Evolutionary conservation across 495 filamentous ascomycete genomes (phyloP).

Genomic region (Cenococcum geophilum): DNA sequence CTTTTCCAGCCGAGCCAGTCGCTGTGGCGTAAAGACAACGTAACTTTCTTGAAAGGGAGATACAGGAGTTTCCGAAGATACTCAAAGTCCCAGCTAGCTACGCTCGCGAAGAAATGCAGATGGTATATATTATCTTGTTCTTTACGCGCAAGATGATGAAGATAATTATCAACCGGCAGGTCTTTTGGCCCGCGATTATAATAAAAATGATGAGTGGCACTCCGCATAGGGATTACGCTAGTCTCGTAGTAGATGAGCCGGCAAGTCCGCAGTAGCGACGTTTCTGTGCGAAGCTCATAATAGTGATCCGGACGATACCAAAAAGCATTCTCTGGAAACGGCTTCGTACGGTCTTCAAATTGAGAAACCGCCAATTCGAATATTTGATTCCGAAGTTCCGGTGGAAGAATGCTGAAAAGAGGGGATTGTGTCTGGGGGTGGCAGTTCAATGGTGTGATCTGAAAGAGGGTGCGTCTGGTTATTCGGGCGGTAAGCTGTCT

Average conservation of each 20-base stretch:
- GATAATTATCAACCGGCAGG: background rate
- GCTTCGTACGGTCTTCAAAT: conserved; percentile 15
- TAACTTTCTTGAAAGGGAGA: background rate
- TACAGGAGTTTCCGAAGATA: background rate
- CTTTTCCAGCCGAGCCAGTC: background rate
- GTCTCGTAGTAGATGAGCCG: conserved; percentile 26
- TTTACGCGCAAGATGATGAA: background rate
- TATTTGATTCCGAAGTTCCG: conserved; percentile 26
- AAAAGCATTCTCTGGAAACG: background rate
- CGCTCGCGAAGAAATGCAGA: background rate
- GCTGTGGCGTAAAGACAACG: background rate
- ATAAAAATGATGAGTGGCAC: conserved; percentile 18
- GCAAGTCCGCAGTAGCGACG: conserved; percentile 21
- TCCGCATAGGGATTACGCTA: conserved; percentile 11
- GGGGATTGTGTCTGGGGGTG: conserved; percentile 22
- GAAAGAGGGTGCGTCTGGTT: conserved; percentile 2
- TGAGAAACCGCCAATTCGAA: conserved; percentile 22
- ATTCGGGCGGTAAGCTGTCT: background rate
- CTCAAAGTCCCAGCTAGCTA: background rate
- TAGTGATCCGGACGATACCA: conserved; percentile 20
- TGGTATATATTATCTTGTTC: conserved; percentile 1
- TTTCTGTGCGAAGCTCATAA: conserved; percentile 1
- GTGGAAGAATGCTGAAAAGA: conserved; percentile 24
- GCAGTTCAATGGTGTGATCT: conserved; percentile 15
- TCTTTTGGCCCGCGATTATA: background rate